Percentiles rank a stretch among this genome's conserved stretches.
phyloP scores from a whole-genome alignment of 768 basidiomycete species.

The Lactarius vividus region DNA sequence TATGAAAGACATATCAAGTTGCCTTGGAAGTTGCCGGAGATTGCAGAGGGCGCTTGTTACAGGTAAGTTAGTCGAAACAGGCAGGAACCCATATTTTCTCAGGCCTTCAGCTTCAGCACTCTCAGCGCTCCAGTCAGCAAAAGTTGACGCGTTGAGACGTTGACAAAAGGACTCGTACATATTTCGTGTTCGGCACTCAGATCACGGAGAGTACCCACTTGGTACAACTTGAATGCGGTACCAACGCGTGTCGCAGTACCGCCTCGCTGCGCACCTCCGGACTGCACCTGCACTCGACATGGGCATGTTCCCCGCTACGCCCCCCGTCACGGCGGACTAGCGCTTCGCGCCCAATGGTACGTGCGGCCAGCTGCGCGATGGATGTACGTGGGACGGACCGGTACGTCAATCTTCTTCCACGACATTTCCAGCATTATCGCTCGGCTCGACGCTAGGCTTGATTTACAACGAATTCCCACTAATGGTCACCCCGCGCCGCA shows the following conservation, averaged over 20 bases:
- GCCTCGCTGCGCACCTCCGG: constrained; percentile 92
- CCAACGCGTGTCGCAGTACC: too few relatives aligned
- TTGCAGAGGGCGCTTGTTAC: background rate
- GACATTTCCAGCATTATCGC: constrained; percentile 58
- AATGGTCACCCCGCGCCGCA: too few relatives aligned
- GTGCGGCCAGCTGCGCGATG: constrained; percentile 55
- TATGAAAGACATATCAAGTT: background rate
- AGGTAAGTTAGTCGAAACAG: too few relatives aligned
- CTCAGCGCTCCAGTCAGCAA: too few relatives aligned
- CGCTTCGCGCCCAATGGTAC: constrained; percentile 55
- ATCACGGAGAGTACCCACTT: too few relatives aligned
- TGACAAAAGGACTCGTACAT: too few relatives aligned
- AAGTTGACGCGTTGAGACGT: too few relatives aligned
- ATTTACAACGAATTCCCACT: constrained; percentile 53
- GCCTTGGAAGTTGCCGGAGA: background rate
- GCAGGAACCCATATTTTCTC: too few relatives aligned
- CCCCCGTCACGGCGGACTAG: constrained; percentile 77
- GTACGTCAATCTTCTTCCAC: constrained; percentile 39
- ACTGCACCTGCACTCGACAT: constrained; percentile 85
- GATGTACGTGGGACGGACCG: constrained; percentile 59
- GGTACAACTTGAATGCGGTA: too few relatives aligned
- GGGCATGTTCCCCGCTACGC: constrained; percentile 81
- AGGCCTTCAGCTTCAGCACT: too few relatives aligned
- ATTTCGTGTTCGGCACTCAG: too few relatives aligned
- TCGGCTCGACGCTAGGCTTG: constrained; percentile 94